Conservation (phyloP, 331 rosid species). For the Phaseolus coccineus region DNA sequence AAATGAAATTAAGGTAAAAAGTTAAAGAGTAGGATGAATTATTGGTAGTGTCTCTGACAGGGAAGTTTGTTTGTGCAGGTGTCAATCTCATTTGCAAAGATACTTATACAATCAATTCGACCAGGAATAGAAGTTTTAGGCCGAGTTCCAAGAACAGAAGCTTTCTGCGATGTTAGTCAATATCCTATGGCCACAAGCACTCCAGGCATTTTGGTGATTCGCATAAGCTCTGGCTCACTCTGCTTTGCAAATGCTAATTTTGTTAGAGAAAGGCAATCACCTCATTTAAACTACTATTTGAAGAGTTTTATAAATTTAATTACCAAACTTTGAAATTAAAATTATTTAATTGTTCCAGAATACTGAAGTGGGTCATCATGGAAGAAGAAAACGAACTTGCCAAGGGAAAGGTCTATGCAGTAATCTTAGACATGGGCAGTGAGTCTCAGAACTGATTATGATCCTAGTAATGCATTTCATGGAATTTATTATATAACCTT, state of each 20-base stretch:
- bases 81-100: conserved; percentile 77
- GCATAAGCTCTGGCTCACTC: conserved; percentile 76
- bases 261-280: conserved; percentile 71
- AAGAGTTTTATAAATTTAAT: not conserved
- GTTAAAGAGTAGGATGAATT: not conserved
- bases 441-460: conserved; percentile 43
- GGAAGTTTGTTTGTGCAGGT: conserved; percentile 58
- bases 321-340: not conserved
- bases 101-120: conserved; percentile 71
- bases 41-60: not conserved
- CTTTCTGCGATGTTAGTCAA: conserved; percentile 70
- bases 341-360: conserved; percentile 55
- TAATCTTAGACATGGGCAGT: conserved; percentile 85
- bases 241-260: conserved; percentile 91
- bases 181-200: conserved; percentile 80
- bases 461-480: conserved; percentile 11
- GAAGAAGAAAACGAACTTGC: conserved; percentile 53
- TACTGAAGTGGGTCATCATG: conserved; percentile 58
- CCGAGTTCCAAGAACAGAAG: conserved; percentile 76
- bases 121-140: conserved; percentile 80
- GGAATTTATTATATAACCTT: not conserved
- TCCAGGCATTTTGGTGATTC: conserved; percentile 67
- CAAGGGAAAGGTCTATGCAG: conserved; percentile 51
- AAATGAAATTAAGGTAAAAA: not conserved
- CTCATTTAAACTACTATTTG: not conserved